phyloP scores from a whole-genome alignment of 1,284 basidiomycete species.

The Flammula alnicola region DNA sequence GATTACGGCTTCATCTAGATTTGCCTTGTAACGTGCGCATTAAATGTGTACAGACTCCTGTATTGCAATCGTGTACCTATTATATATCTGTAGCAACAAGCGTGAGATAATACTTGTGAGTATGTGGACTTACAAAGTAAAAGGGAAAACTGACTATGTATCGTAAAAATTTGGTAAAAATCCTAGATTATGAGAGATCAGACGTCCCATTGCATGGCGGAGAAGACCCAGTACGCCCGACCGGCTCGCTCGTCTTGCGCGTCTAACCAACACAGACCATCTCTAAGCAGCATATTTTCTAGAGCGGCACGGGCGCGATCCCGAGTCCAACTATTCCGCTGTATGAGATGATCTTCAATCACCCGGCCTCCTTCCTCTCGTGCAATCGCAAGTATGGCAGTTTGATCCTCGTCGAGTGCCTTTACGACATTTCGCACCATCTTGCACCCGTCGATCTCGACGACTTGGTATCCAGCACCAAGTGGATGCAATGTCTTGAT shows the following conservation, averaged over 20 bases:
- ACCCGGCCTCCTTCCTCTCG: conserved; percentile 69
- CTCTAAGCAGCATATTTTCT: conserved; percentile 88
- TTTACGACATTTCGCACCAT: conserved; percentile 77
- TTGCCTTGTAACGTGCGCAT: conserved; percentile 9
- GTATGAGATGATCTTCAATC: conserved; percentile 61
- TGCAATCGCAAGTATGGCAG: conserved; percentile 76
- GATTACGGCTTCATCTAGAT: conserved; percentile 24
- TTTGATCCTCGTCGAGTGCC: conserved; percentile 84
- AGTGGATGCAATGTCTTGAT: conserved; percentile 90
- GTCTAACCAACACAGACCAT: conserved; percentile 96
- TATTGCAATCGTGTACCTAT: not conserved
- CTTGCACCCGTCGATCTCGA: conserved; percentile 72
- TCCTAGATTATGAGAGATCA: conserved; percentile 30
- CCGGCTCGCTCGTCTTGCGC: conserved; percentile 74
- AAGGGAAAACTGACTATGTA: not conserved
- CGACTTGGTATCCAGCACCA: conserved; percentile 87
- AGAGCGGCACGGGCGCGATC: conserved; percentile 80
- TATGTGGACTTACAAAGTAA: not conserved
- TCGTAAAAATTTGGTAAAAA: not conserved
- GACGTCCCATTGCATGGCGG: conserved; percentile 82
- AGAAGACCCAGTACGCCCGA: conserved; percentile 80
- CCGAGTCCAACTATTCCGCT: conserved; percentile 74
- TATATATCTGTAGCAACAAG: too few species aligned
- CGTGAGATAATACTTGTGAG: too few species aligned
- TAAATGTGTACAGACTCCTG: not conserved